Evolutionary conservation across 306 rosid genomes (phyloP).

Genomic region (Corylus avellana): DNA sequence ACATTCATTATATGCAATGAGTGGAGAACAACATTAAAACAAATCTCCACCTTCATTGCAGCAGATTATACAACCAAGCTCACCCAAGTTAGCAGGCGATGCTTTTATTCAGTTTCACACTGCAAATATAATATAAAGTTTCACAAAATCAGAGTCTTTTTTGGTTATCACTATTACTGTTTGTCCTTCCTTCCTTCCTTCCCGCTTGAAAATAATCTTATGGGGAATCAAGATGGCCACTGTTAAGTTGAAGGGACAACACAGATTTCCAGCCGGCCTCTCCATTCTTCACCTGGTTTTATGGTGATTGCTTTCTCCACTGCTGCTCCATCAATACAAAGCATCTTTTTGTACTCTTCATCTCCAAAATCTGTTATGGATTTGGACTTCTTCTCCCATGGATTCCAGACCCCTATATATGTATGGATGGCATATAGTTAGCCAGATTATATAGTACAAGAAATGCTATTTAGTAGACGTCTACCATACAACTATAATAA

Average conservation of each 20-base stretch:
- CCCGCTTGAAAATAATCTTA: background rate
- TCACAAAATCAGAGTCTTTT: background rate
- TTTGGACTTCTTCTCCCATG: conserved; percentile 80
- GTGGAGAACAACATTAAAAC: conserved; percentile 24
- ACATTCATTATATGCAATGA: background rate
- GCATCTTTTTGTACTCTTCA: conserved; percentile 86
- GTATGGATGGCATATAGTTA: background rate
- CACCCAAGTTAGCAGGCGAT: conserved; percentile 14
- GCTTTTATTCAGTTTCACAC: conserved; percentile 14
- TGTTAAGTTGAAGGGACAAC: conserved; percentile 49
- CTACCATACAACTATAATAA: background rate
- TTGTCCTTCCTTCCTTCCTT: background rate
- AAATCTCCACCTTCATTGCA: conserved; percentile 26
- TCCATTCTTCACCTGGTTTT: conserved; percentile 92
- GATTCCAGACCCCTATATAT: conserved; percentile 90
- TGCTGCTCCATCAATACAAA: conserved; percentile 85
- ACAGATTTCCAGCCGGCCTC: conserved; percentile 72
- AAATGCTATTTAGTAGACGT: too few relatives aligned
- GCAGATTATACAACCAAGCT: background rate
- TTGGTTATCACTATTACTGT: background rate
- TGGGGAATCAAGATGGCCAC: background rate
- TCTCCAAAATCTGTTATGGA: conserved; percentile 70
- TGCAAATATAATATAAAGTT: background rate
- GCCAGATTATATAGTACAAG: too few relatives aligned
- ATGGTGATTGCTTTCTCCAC: conserved; percentile 70